Percentiles rank a stretch among this genome's conserved stretches.
Conservation (phyloP, 2,329 filamentous ascomycete species). For the Sporothrix brasiliensis region DNA sequence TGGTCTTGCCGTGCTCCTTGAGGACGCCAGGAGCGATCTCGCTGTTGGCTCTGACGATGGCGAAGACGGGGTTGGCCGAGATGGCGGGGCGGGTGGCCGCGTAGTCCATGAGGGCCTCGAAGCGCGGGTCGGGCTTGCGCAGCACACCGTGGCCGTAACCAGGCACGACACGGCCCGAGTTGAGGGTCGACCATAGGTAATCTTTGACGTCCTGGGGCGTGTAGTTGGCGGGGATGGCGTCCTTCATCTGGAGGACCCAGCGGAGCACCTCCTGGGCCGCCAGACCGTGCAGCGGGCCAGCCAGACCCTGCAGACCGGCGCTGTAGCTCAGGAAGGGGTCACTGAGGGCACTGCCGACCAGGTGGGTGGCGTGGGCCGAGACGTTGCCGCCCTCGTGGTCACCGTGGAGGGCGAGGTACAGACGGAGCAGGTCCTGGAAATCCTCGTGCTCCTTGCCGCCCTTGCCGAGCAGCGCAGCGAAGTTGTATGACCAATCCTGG, state of each 20-base stretch:
- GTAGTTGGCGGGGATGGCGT: constrained; percentile 76
- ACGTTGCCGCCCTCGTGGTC: constrained; percentile 99
- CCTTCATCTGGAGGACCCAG: constrained; percentile 96
- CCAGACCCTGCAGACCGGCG: constrained; percentile 90
- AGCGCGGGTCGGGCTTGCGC: constrained; percentile 94
- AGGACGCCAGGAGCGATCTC: constrained; percentile 88
- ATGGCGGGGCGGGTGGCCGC: constrained; percentile 84
- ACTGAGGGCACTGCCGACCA: constrained; percentile 91
- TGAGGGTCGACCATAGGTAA: constrained; percentile 91
- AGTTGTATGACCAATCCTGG: constrained; percentile 99
- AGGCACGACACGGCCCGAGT: constrained; percentile 90
- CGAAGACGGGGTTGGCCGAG: constrained; percentile 83
- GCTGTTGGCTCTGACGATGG: constrained; percentile 90
- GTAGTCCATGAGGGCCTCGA: constrained; percentile 96
- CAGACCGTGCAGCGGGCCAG: constrained; percentile 87
- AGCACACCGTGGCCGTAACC: constrained; percentile 96
- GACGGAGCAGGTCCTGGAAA: constrained; percentile 90
- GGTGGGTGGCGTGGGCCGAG: constrained; percentile 90
- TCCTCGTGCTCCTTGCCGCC: constrained; percentile 83
- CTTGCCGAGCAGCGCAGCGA: constrained; percentile 93
- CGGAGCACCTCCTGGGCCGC: constrained; percentile 96
- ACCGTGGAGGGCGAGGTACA: constrained; percentile 95
- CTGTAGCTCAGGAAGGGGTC: constrained; percentile 97
- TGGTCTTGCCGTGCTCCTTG: constrained; percentile 95
- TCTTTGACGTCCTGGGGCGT: constrained; percentile 79